phyloP scores from a whole-genome alignment of 805 yeast genomes.

The Teunomyces pallodes region DNA sequence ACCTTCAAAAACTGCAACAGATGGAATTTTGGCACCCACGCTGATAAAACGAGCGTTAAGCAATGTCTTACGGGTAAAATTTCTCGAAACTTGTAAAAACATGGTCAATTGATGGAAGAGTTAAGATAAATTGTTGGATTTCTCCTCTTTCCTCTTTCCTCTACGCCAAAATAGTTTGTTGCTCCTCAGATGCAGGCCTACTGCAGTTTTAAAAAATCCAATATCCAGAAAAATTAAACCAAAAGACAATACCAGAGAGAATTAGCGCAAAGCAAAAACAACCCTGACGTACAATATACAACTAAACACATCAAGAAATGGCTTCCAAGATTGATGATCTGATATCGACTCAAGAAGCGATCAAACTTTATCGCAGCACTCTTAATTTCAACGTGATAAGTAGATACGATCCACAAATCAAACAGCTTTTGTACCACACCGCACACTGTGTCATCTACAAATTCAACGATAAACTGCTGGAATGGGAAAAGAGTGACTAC shows the following conservation, averaged over 20 bases:
- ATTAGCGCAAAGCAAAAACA: background rate
- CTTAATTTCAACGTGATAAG: constrained; percentile 74
- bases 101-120: background rate
- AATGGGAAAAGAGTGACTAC: constrained; percentile 69
- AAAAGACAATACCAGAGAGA: background rate
- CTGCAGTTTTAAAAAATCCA: background rate
- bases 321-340: constrained; percentile 20
- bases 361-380: constrained; percentile 65
- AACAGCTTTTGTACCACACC: constrained; percentile 64
- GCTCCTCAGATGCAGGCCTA: background rate
- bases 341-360: constrained; percentile 43
- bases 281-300: background rate
- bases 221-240: background rate
- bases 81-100: constrained; percentile 5
- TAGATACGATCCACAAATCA: constrained; percentile 69
- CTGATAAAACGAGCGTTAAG: constrained; percentile 9
- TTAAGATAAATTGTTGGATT: background rate
- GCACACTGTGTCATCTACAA: constrained; percentile 72
- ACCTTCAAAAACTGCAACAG: constrained; percentile 51
- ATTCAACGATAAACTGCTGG: constrained; percentile 53
- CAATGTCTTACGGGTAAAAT: background rate
- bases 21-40: constrained; percentile 65
- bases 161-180: background rate
- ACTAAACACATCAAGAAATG: background rate
- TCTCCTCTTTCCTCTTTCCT: too few species aligned